A percentile compares a stretch with the other conserved stretches of the same genome.
These are phyloP conservation scores for Neofusicoccum laricinum DNA, from an alignment of 2,329 filamentous ascomycete genomes.

Conservation along the genomic window DNA sequence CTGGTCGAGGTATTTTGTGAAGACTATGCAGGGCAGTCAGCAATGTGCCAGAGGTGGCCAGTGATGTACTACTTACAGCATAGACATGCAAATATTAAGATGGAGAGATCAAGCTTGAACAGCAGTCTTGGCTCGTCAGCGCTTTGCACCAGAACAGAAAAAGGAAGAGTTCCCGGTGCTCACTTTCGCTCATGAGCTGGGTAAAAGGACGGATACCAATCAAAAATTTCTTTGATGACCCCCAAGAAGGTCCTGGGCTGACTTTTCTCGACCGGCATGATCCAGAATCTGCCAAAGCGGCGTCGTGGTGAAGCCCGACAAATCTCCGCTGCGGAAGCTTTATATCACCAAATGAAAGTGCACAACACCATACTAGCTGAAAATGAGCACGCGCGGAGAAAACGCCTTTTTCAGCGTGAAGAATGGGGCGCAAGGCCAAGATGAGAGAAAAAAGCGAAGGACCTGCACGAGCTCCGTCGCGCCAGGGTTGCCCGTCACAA, in stretches of 20 bases:
- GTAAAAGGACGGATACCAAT: conserved; percentile 38
- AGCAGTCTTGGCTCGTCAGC: conserved; percentile 24
- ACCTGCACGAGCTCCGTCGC: background rate
- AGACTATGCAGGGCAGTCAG: conserved; percentile 24
- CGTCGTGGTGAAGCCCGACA: background rate
- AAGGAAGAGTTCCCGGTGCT: conserved; percentile 23
- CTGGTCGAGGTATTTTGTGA: conserved; percentile 35
- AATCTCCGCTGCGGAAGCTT: background rate
- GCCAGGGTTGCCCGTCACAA: background rate
- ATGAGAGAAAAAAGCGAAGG: background rate
- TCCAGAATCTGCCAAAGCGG: background rate
- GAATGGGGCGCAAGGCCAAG: background rate
- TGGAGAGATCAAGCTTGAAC: conserved; percentile 35
- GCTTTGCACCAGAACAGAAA: conserved; percentile 19
- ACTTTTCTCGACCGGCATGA: background rate
- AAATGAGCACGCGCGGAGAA: conserved; percentile 7
- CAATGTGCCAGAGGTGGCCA: background rate
- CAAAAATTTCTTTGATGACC: conserved; percentile 19
- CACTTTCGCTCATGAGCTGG: conserved; percentile 32
- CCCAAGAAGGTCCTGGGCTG: conserved; percentile 5
- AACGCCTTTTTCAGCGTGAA: background rate
- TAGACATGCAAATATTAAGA: conserved; percentile 36
- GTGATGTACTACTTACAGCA: conserved; percentile 29
- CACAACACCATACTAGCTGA: background rate
- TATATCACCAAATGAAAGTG: background rate